Evolutionary conservation across 2,329 filamentous ascomycete genomes (phyloP).

Genomic region (Colletotrichum tamarilloi): DNA sequence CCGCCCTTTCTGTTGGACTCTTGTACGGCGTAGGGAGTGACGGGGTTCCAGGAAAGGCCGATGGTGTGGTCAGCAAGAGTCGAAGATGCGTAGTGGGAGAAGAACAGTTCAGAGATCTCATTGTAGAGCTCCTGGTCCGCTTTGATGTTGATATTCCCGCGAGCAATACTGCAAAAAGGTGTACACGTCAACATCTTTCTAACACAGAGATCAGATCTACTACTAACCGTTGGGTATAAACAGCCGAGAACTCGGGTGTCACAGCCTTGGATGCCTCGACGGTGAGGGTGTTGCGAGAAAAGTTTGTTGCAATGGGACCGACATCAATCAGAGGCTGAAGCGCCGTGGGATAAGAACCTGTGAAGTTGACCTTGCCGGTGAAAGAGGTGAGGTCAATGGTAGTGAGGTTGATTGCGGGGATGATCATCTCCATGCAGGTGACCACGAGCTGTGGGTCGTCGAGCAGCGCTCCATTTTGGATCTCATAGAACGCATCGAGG

Average conservation of each 20-base stretch:
- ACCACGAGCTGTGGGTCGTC: conserved; percentile 29
- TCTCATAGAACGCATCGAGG: conserved; percentile 33
- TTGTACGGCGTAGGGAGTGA: neutral
- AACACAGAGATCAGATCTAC: neutral
- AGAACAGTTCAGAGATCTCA: neutral
- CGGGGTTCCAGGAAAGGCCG: neutral
- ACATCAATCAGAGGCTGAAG: neutral
- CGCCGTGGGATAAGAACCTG: neutral
- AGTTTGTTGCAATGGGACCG: neutral
- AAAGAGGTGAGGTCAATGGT: neutral
- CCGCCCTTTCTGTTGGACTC: neutral
- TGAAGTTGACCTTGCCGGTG: neutral
- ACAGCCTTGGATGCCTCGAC: neutral
- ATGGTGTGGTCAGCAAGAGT: neutral
- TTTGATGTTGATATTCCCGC: neutral
- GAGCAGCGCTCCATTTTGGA: conserved; percentile 39
- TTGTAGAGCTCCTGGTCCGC: neutral
- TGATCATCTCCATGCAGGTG: conserved; percentile 25
- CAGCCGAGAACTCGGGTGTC: neutral
- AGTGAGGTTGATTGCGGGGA: conserved; percentile 27
- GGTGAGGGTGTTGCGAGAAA: neutral
- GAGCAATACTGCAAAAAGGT: neutral
- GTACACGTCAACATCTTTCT: neutral
- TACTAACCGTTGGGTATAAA: neutral
- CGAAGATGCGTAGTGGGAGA: neutral